These are phyloP conservation scores for Gymnopilus dilepis DNA, from an alignment of 768 basidiomycete genomes.

Conservation along the genomic window DNA sequence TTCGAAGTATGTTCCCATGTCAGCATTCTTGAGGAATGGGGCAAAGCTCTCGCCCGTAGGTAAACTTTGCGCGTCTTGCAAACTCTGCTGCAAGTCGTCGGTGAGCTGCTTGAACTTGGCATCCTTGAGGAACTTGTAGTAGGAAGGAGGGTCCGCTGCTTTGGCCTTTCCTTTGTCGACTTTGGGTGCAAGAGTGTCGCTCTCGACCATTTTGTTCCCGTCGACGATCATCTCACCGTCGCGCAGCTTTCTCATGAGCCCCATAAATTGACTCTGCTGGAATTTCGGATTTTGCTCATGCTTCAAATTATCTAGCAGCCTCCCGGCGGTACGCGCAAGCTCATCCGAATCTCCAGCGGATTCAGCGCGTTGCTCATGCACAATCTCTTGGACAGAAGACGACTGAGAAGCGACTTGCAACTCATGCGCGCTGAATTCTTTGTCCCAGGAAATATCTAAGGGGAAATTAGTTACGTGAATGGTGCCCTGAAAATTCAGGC, in stretches of 20 bases:
- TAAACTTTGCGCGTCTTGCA: too few relatives aligned
- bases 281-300: slow-evolving; percentile 86
- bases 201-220: slow-evolving; percentile 77
- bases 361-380: slow-evolving; percentile 28
- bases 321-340: slow-evolving; percentile 79
- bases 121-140: slow-evolving; percentile 1
- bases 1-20: too few relatives aligned
- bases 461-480: neutral
- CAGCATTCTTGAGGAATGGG: too few relatives aligned
- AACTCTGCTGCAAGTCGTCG: too few relatives aligned
- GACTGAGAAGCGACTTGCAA: slow-evolving; percentile 36
- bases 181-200: slow-evolving; percentile 38
- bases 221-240: slow-evolving; percentile 81
- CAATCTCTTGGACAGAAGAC: slow-evolving; percentile 25
- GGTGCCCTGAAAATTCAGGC: too few relatives aligned
- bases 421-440: slow-evolving; percentile 67
- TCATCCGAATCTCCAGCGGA: slow-evolving; percentile 58
- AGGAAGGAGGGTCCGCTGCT: slow-evolving; percentile 35
- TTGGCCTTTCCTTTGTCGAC: slow-evolving; percentile 76
- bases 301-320: slow-evolving; percentile 76
- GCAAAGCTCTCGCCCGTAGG: too few relatives aligned
- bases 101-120: neutral
- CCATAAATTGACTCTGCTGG: slow-evolving; percentile 81
- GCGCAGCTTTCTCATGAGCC: slow-evolving; percentile 83
- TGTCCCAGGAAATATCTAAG: slow-evolving; percentile 62